Conservation (phyloP, 2,329 filamentous ascomycete species). For the Emericellopsis cladophorae region DNA sequence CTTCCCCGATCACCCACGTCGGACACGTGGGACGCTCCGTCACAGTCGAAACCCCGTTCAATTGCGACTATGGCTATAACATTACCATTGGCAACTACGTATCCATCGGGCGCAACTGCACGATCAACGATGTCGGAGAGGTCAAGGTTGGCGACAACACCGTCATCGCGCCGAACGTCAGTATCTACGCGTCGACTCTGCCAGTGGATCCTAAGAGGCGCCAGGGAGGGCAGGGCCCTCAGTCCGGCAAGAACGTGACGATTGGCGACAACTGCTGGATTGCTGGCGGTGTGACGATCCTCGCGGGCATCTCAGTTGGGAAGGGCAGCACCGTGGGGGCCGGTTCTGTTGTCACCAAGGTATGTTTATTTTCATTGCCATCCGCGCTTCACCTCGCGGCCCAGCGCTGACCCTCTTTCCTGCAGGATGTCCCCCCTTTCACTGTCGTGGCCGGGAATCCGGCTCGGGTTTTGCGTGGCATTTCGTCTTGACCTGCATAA, state of each 20-base stretch:
- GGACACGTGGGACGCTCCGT: constrained; percentile 63
- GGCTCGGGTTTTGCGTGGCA: constrained; percentile 39
- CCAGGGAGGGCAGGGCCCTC: constrained; percentile 60
- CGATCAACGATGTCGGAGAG: constrained; percentile 73
- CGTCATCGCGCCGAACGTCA: constrained; percentile 74
- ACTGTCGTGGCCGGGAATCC: constrained; percentile 61
- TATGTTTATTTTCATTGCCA: constrained; percentile 15
- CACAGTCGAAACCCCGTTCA: constrained; percentile 77
- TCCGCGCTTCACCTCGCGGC: not conserved
- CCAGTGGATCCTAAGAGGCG: constrained; percentile 61
- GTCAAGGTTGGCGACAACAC: constrained; percentile 71
- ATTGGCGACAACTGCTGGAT: constrained; percentile 85
- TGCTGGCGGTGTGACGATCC: constrained; percentile 62
- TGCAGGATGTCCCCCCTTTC: constrained; percentile 50
- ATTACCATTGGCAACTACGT: constrained; percentile 78
- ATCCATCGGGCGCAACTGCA: constrained; percentile 70
- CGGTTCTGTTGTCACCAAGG: constrained; percentile 74
- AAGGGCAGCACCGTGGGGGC: constrained; percentile 70
- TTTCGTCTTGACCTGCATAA: constrained; percentile 7
- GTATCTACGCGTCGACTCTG: constrained; percentile 65
- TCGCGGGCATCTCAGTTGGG: constrained; percentile 71
- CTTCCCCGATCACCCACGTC: constrained; percentile 35
- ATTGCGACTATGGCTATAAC: constrained; percentile 93
- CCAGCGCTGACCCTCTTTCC: not conserved
- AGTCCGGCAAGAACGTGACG: constrained; percentile 56